Base-by-base conservation (phyloP, 2,329 filamentous ascomycete species). In the Zymoseptoria tritici region DNA sequence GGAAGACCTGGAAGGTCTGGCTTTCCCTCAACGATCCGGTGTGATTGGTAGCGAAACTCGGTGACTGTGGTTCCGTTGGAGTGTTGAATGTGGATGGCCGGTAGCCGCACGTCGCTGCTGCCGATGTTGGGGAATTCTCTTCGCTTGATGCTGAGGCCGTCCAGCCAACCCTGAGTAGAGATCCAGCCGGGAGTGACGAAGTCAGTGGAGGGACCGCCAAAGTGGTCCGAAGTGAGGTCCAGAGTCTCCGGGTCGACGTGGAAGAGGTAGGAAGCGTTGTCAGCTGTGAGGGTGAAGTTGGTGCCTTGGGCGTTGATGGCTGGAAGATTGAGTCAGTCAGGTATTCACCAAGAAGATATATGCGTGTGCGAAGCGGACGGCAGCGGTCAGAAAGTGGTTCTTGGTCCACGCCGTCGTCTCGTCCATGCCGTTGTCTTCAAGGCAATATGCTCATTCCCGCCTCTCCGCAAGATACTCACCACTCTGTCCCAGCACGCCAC, bases 71-170 rank as follows among this genome's bases (percentile, higher is more conserved):
- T 79, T 29, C 84, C 85, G 16, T 78, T 78, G 1, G 80, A 74
- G 65, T 88, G 84, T 57, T 78, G 77, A 64, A 88, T 83, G 46
- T 82, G 80, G 11, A 87, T 77, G 0, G 85, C 85, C 0, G 85
- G 85, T 2, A 80, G 73, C 3, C 85, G 79, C 63, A 85, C 84
- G 67, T 88, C 85, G 16, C 84, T 84, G 7, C 84, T 79, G 0
- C 85, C 85, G 4, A 84, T 74, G 60, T 88, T 85, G 1, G 85
- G 85, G 57, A 85, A 86, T 67, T 87, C 85, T 26, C 85, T 80
- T 16, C 82, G 79, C 16, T 79, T 69, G 50, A 81, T 83, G 9
- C 79, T 79, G 42, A 79, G 71, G 54, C 76, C 68, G 31, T 78
- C 73, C 42, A 79, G 75, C 85, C 85, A 87, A 52, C 85, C 85